These are phyloP conservation scores for Eucalyptus pauciflora DNA, from an alignment of 345 rosid species.

Conservation along the genomic window DNA sequence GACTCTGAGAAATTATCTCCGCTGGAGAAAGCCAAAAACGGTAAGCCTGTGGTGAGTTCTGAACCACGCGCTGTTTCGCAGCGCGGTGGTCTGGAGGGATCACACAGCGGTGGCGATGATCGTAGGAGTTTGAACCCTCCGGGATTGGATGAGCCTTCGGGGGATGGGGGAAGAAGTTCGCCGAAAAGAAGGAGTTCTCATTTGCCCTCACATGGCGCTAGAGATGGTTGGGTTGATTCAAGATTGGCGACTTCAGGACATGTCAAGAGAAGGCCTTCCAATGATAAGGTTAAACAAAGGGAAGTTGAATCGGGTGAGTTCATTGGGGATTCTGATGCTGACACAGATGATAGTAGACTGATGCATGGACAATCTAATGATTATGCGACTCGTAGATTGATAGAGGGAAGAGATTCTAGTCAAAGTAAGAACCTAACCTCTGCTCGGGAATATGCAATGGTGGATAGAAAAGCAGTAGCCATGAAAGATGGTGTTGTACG, in stretches of 20 bases:
- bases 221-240: slow-evolving; percentile 11
- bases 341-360: slow-evolving; percentile 3
- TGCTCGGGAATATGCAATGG: slow-evolving; percentile 4
- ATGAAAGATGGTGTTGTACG: slow-evolving; percentile 17
- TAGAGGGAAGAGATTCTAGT: slow-evolving; percentile 15
- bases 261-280: slow-evolving; percentile 13
- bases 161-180: slow-evolving; percentile 6
- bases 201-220: slow-evolving; percentile 11
- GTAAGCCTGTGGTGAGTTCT: slow-evolving; percentile 1
- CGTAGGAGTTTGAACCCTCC: slow-evolving; percentile 31
- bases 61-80: slow-evolving; percentile 4
- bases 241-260: slow-evolving; percentile 8
- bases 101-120: neutral
- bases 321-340: slow-evolving; percentile 7
- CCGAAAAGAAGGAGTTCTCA: slow-evolving; percentile 14
- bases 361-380: slow-evolving; percentile 16
- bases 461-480: slow-evolving; percentile 14
- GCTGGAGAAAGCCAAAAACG: neutral
- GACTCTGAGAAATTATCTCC: slow-evolving; percentile 13
- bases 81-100: slow-evolving; percentile 1
- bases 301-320: slow-evolving; percentile 6
- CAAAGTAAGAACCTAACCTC: slow-evolving; percentile 8
- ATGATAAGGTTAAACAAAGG: slow-evolving; percentile 1
- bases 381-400: slow-evolving; percentile 15
- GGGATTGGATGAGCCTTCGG: neutral